These are phyloP conservation scores for Aureobasidium namibiae DNA, from an alignment of 2,329 filamentous ascomycete genomes.

Conservation along the genomic window DNA sequence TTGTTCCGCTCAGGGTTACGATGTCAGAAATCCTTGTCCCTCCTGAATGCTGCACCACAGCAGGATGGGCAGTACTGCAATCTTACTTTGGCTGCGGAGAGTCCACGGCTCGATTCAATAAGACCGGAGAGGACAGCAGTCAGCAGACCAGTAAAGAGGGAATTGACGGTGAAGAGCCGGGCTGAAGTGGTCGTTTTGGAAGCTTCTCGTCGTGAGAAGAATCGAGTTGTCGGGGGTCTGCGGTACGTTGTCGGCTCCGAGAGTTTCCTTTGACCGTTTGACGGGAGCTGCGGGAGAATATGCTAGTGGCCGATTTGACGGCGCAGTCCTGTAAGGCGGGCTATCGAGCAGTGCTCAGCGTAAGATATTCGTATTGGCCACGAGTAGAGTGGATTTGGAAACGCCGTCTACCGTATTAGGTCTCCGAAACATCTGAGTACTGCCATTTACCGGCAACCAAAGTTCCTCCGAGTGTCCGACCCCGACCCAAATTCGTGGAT, in stretches of 20 bases:
- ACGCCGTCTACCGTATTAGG: neutral
- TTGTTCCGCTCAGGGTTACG: constrained; percentile 1
- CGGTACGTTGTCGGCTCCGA: neutral
- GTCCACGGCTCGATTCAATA: neutral
- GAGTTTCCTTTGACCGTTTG: constrained; percentile 5
- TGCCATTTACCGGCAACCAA: neutral
- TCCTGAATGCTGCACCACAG: constrained; percentile 4
- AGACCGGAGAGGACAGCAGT: neutral
- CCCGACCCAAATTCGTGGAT: neutral
- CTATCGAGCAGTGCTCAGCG: neutral
- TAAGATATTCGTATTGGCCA: neutral
- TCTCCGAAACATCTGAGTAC: fast-evolving
- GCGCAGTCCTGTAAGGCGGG: neutral
- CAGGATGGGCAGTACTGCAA: neutral
- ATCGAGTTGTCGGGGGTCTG: neutral
- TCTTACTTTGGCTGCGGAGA: neutral
- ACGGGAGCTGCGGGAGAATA: constrained; percentile 3
- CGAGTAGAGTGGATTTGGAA: neutral
- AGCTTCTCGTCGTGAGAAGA: constrained; percentile 4
- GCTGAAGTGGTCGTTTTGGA: constrained; percentile 4
- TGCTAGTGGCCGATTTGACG: constrained; percentile 5
- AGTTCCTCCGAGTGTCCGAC: constrained; percentile 10
- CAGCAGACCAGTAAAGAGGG: constrained; percentile 7
- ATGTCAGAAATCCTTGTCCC: constrained; percentile 4
- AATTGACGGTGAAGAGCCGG: constrained; percentile 8